Evolutionary conservation across 176 grass and related monocot genomes (phyloP).

Genomic region (Carex scoparia): DNA sequence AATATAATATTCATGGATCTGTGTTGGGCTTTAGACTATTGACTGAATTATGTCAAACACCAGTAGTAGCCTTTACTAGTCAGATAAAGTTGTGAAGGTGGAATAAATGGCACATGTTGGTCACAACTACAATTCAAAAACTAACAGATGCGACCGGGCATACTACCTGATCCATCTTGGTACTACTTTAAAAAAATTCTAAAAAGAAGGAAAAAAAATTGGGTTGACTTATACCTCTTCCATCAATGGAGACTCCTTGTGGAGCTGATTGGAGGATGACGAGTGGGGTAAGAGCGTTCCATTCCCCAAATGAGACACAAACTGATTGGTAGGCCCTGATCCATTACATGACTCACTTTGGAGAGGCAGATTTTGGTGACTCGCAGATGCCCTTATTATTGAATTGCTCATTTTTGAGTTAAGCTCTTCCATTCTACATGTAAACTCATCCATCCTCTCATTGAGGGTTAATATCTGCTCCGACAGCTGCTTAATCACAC

Average conservation of each 20-base stretch:
- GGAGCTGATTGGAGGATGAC: slow-evolving; percentile 67
- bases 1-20: not conserved
- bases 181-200: not conserved
- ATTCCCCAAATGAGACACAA: slow-evolving; percentile 84
- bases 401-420: slow-evolving; percentile 55
- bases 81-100: not conserved
- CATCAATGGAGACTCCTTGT: slow-evolving; percentile 66
- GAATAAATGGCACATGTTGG: not conserved
- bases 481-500: slow-evolving; percentile 65
- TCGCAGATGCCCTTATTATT: slow-evolving; percentile 49
- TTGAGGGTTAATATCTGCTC: slow-evolving; percentile 90
- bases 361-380: slow-evolving; percentile 80
- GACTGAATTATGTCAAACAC: not conserved
- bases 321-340: slow-evolving; percentile 71
- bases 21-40: not conserved
- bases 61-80: not conserved
- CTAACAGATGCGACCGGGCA: not conserved
- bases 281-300: slow-evolving; percentile 76
- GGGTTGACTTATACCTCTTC: slow-evolving; percentile 56
- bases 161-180: not conserved
- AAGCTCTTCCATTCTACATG: slow-evolving; percentile 78
- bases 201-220: not conserved
- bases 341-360: slow-evolving; percentile 80
- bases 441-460: slow-evolving; percentile 97
- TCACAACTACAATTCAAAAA: not conserved